Base-by-base conservation (phyloP, 1,284 basidiomycete genomes). In the Wallemia hederae region DNA sequence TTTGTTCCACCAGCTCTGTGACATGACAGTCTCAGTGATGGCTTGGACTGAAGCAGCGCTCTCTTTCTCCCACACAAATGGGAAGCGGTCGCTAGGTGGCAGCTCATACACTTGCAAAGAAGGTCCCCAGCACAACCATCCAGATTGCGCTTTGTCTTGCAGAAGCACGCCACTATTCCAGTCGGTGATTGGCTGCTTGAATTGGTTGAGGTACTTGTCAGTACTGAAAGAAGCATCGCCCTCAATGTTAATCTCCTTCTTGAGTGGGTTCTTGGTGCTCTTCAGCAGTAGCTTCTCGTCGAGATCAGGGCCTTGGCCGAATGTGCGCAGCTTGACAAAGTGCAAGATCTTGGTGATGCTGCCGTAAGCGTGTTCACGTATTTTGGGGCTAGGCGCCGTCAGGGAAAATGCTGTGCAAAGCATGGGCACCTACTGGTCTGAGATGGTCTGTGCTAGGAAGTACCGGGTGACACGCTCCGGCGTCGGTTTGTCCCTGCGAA, bases 51-150 rank as follows among this genome's bases (percentile, higher is more conserved):
- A 77, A 2, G 78, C 71, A 57, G 72, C 67, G 1, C 85, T 87
- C 0, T 71, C 70, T 1, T 69, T 49, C 60, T 91, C 85, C 81
- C 88, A 88, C 2, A 69, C 62, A 62, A 81, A 75, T 0, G 76
- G 70, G 17, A 74, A 70, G n/a, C 73, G 72, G 39, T 74, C 74
- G 60, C 73, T 77, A 5, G 71, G 66, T 66, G 76, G 67, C 63
- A 74, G 66, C 2, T 70, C 69, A 67, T 90, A 88, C 28, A 78
- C 86, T 66, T 82, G 81, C 62, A 89, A 74, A 34, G 74, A 75
- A 58, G 78, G 72, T 31, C 79, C 75, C 89, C 91, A 96, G 0
- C 80, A 74, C 59, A 97, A 72, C 76, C 92, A 96, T 0, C 91
- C 92, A 1, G 83, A 85, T 58, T 75, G 72, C 24, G 83, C 73